Base-by-base conservation (phyloP, 306 rosid genomes). In the Dryas octopetala region DNA sequence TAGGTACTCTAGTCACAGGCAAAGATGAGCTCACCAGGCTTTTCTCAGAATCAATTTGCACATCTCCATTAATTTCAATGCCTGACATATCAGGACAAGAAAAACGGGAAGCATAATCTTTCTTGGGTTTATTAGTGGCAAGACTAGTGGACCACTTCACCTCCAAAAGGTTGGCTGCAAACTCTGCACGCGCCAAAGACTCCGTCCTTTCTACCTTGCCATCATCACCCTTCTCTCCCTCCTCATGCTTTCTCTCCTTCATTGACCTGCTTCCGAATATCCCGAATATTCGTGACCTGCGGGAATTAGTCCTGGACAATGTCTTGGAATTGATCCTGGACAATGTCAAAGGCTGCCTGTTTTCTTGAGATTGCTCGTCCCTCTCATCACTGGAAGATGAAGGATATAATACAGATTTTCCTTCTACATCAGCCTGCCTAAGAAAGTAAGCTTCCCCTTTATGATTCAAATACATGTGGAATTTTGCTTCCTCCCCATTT, bases 361-460 rank as follows among this genome's bases (percentile, higher is more conserved):
- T 62, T 68, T 67, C 88, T 43, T 6, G 72, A 9, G 76, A 57
- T 70, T 64, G 76, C 66, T 61, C 82, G 57, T 83, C 90, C 0
- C 64, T 53, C 54, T 81, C 94, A 54, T 90, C 86, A 6, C 81
- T 83, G 8, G 90, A 86, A 5, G 81, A 85, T 54, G 74, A 73
- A 4, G 87, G 82, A 76, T 61, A 74, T 1, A 74, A 11, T 12
- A 80, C 55, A 45, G 83, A 69, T 15, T 86, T 92, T 62, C 63
- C 92, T 51, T 75, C 96, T 70, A 50, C 80, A 74, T 89, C 93
- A 9, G 74, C 70, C 83, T 92, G 96, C 64, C 74, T 85, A 19
- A 89, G 90, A 80, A 96, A 96, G 57, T 70, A 92, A 32, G 99
- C 98, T 70, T 89, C 93, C 13, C 99, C 98, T 78, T 86, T 96